These are phyloP conservation scores for Neurospora tetrasperma DNA, from an alignment of 495 filamentous ascomycete genomes.

Conservation along the genomic window DNA sequence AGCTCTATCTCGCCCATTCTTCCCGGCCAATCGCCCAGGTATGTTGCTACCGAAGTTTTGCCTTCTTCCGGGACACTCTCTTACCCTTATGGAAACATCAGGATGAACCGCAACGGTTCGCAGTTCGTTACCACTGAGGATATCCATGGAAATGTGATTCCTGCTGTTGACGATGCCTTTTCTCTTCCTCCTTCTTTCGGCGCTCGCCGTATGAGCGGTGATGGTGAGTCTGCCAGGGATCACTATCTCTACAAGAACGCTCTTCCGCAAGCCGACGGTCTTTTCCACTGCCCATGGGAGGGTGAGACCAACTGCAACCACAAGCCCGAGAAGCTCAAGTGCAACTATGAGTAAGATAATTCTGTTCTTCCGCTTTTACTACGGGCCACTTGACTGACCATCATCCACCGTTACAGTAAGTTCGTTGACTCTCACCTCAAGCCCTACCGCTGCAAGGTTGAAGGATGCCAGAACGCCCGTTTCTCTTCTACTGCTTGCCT, in stretches of 20 bases:
- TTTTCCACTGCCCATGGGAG: constrained; percentile 86
- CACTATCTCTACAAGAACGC: constrained; percentile 69
- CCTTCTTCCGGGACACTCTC: constrained; percentile 9
- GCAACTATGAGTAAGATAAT: constrained; percentile 81
- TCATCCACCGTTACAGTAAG: constrained; percentile 51
- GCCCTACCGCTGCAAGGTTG: constrained; percentile 82
- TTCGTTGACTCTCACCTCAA: constrained; percentile 90
- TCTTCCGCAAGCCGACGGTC: constrained; percentile 55
- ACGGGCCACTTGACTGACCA: constrained; percentile 17
- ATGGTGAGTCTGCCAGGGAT: constrained; percentile 58
- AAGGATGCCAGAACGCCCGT: constrained; percentile 62
- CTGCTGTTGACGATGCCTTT: constrained; percentile 31
- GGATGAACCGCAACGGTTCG: constrained; percentile 22
- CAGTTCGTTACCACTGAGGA: constrained; percentile 34
- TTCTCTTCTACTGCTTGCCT: constrained; percentile 93
- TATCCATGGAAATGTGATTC: constrained; percentile 27
- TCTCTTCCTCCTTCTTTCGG: constrained; percentile 32
- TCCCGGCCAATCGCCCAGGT: constrained; percentile 40
- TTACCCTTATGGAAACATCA: constrained; percentile 15
- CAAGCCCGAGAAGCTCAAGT: constrained; percentile 84
- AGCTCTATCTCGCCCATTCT: constrained; percentile 36
- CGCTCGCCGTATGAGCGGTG: constrained; percentile 36
- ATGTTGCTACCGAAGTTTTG: constrained; percentile 20
- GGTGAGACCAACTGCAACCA: constrained; percentile 67
- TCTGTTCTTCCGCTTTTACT: constrained; percentile 6